phyloP scores from a whole-genome alignment of 345 rosid species.

The Boechera retrofracta region DNA sequence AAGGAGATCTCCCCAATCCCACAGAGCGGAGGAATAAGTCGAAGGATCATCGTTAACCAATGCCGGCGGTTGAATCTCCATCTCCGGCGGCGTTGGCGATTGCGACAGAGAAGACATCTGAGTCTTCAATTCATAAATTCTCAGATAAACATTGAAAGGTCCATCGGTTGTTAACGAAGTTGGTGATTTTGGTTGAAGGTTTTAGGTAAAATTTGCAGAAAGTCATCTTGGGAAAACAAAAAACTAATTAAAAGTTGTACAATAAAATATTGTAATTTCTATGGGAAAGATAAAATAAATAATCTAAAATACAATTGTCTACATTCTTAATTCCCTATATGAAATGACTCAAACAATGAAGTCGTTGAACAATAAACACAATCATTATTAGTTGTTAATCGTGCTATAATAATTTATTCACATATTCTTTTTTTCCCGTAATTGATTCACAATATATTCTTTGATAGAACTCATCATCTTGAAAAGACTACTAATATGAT shows the following conservation, averaged over 20 bases:
- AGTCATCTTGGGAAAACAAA: slow-evolving; percentile 24
- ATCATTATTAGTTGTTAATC: slow-evolving; percentile 25
- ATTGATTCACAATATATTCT: slow-evolving; percentile 5
- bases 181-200: slow-evolving; percentile 45
- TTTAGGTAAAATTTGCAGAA: slow-evolving; percentile 33
- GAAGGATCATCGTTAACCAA: slow-evolving; percentile 50
- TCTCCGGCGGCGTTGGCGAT: slow-evolving; percentile 38
- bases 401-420: slow-evolving; percentile 26
- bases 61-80: slow-evolving; percentile 53
- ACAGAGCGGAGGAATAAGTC: slow-evolving; percentile 51
- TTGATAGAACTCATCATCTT: neutral
- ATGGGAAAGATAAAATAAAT: neutral
- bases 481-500: no score
- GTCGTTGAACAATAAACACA: slow-evolving; percentile 26
- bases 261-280: neutral
- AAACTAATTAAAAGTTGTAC: neutral
- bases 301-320: slow-evolving; percentile 20
- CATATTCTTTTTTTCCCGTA: neutral
- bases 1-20: slow-evolving; percentile 91
- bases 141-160: slow-evolving; percentile 8
- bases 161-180: slow-evolving; percentile 42
- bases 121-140: slow-evolving; percentile 12
- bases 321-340: neutral
- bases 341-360: slow-evolving; percentile 16
- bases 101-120: slow-evolving; percentile 43